phyloP scores from a whole-genome alignment of 805 yeast species.

The Yamadazyma ubonensis region DNA sequence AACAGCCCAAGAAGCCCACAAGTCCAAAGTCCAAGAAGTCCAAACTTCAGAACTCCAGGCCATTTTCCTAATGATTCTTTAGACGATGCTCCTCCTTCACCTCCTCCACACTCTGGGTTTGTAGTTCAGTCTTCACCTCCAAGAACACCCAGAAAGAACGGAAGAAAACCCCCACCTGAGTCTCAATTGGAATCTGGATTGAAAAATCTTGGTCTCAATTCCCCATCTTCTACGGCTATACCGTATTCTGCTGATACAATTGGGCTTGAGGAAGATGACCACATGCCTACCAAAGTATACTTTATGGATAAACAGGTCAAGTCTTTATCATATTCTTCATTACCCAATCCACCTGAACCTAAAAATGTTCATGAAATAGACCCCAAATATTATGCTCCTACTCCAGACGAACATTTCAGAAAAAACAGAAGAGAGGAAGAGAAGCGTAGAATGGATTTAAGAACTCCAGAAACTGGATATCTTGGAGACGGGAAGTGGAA shows the following conservation, averaged over 20 bases:
- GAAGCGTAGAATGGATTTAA: conserved; percentile 25
- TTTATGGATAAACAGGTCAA: conserved; percentile 34
- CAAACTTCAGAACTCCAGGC: neutral
- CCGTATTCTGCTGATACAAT: conserved; percentile 47
- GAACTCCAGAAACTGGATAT: conserved; percentile 38
- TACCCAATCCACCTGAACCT: conserved; percentile 21
- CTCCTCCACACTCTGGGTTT: conserved; percentile 7
- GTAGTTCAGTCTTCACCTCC: conserved; percentile 3
- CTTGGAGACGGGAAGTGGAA: conserved; percentile 38
- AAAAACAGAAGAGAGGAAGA: conserved; percentile 19
- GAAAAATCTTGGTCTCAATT: conserved; percentile 8
- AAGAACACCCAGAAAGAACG: conserved; percentile 9
- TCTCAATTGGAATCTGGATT: neutral
- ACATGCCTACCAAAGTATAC: conserved; percentile 35
- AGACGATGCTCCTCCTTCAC: conserved; percentile 15
- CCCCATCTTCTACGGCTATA: conserved; percentile 18
- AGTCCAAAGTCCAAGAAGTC: conserved; percentile 1
- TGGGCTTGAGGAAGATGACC: conserved; percentile 30
- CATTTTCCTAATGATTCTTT: neutral
- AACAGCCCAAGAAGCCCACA: conserved; percentile 5
- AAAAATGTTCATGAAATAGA: conserved; percentile 29
- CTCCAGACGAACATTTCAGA: conserved; percentile 43
- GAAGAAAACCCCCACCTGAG: conserved; percentile 20
- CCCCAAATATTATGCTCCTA: conserved; percentile 45
- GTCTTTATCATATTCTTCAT: conserved; percentile 25